Evolutionary conservation across 148 eudicot genomes (phyloP).

Genomic region (Vaccinium vitisidaea): DNA sequence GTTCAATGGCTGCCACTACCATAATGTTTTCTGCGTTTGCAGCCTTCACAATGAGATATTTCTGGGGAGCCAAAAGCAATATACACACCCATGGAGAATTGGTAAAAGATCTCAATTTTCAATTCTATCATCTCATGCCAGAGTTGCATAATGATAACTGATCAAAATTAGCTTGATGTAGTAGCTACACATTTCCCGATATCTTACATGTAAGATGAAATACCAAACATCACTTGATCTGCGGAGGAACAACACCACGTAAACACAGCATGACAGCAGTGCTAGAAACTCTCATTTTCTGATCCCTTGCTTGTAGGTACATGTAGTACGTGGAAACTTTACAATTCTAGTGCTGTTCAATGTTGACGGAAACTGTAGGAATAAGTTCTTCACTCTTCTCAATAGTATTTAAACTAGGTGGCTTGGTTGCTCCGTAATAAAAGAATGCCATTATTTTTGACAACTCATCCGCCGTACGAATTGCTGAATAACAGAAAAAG

Average conservation of each 20-base stretch:
- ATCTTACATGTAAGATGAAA: not conserved
- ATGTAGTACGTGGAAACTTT: not conserved
- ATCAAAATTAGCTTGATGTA: not conserved
- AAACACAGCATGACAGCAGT: not conserved
- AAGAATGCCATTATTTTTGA: constrained; percentile 97
- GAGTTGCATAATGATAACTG: not conserved
- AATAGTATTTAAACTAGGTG: constrained; percentile 44
- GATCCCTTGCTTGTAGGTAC: not conserved
- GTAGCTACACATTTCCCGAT: constrained; percentile 1
- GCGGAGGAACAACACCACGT: not conserved
- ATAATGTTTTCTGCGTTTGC: constrained; percentile 38
- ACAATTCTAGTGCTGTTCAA: constrained; percentile 10
- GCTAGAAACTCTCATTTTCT: not conserved
- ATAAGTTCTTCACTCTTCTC: constrained; percentile 53
- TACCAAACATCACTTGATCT: not conserved
- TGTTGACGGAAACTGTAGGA: constrained; percentile 42
- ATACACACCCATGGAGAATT: not conserved
- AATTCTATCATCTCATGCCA: not conserved
- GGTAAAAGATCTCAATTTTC: not conserved
- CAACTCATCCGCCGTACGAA: constrained; percentile 74
- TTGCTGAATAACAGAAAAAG: constrained; percentile 38
- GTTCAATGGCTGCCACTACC: constrained; percentile 44
- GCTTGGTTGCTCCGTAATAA: constrained; percentile 87
- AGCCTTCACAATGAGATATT: constrained; percentile 29
- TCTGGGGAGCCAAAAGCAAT: not conserved